A percentile compares a stretch with the other conserved stretches of the same genome.
These are phyloP conservation scores for Suillus ampliporus DNA, from an alignment of 768 basidiomycete species.

Conservation along the genomic window DNA sequence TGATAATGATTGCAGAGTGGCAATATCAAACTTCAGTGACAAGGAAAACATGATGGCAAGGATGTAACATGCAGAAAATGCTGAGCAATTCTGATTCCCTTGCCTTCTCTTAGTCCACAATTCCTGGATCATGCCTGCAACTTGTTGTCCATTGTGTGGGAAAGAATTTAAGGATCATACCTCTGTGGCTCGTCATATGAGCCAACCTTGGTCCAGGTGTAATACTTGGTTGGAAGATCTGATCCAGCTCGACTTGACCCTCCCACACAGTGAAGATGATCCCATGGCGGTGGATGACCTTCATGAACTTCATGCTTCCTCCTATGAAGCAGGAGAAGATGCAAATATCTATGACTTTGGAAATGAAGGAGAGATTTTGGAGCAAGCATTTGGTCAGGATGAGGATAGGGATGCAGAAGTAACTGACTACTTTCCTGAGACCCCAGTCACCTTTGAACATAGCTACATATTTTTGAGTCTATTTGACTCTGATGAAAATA, in stretches of 20 bases:
- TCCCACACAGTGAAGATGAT: background rate
- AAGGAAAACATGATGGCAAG: too few relatives aligned
- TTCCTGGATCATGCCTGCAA: too few relatives aligned
- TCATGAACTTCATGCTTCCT: too few relatives aligned
- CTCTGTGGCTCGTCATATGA: too few relatives aligned
- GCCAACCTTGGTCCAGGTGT: too few relatives aligned
- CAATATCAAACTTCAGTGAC: too few relatives aligned
- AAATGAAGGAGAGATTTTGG: background rate
- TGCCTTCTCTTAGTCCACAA: too few relatives aligned
- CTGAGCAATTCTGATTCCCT: too few relatives aligned
- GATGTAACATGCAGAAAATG: too few relatives aligned
- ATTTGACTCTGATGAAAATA: background rate
- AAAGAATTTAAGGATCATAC: too few relatives aligned
- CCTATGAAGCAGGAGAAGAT: background rate
- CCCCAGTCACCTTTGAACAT: background rate
- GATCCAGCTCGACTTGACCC: background rate
- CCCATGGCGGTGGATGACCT: background rate
- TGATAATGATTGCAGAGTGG: too few relatives aligned
- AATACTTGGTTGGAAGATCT: background rate
- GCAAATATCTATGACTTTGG: background rate
- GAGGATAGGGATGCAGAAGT: background rate
- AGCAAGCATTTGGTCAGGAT: background rate
- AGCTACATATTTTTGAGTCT: background rate
- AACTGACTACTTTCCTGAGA: background rate
- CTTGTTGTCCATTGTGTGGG: too few relatives aligned